Evolutionary conservation across 768 basidiomycete species (phyloP), one percentile per base, ranked within the genome.

Genomic region (Mycena alexandri): DNA sequence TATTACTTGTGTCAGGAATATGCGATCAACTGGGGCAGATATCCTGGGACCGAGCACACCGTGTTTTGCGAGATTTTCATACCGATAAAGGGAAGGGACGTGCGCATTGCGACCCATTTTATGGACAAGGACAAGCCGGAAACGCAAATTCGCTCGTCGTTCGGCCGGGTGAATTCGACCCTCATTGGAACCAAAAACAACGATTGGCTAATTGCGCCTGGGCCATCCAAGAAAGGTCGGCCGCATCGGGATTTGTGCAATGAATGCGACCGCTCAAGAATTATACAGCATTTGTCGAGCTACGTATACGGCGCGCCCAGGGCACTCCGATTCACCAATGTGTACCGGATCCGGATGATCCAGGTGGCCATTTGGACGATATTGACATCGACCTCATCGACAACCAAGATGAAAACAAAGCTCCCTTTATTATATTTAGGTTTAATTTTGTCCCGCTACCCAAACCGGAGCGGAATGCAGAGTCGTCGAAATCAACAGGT

Each of bases 341-440:
- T 29, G 12, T 43, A 19, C 53, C 46, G 24, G 17, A 63, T 29
- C 48, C 55, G 14, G 24, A 43, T 5, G 48, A 59, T 12, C 33
- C 50, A 7, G 24, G 13, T 5, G 19, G n/a, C 25, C 42, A 59
- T 29, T 0, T 51, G 2, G 50, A 58, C 19, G 50, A 59, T 17
- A 59, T 59, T 11, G 63, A 58, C 22, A 65, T 52, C 6, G 57
- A 65, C 19, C 44, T 65, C 22, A 52, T 65, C 41, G 64, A 65
- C 13, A 50, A 64, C 41, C 11, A 43, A 1, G 21, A 29, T 21
- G 46, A 65, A 52, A 44, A 42, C 36, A 6, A 41, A 51, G 25
- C 33, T 10, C 63, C 63, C 21, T 63, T 50, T 44, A 50, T 63
- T 16, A 33, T 63, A 14, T 63, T 63, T 54, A 47, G 38, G 44